Evolutionary conservation across 192 early-diverging fungal species (phyloP).

Genomic region (Jimgerdemannia flammicorona): DNA sequence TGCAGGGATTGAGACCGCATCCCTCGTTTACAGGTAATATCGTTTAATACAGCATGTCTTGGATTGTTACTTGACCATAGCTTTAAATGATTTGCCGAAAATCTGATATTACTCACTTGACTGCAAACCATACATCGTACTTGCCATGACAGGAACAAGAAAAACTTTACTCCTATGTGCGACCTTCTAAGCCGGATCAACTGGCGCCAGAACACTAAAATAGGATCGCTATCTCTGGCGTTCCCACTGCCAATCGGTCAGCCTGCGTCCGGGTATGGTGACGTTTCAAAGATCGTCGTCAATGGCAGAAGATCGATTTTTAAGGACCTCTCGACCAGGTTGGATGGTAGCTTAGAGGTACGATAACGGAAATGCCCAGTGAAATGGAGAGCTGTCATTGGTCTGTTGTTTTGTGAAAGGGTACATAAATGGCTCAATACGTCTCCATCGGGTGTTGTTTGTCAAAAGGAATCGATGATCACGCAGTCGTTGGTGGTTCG

Average conservation of each 20-base stretch:
- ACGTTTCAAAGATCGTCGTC: background rate
- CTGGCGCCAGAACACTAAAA: conserved; percentile 40
- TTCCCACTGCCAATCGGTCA: conserved; percentile 22
- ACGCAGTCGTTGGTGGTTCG: background rate
- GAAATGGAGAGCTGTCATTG: too few species aligned
- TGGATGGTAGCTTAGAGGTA: background rate
- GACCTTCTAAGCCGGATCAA: conserved; percentile 35
- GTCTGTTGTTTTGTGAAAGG: too few species aligned
- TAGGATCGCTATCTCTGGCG: conserved; percentile 27
- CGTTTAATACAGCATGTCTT: background rate
- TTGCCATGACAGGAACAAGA: background rate
- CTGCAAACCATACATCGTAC: too few species aligned
- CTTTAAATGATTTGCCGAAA: too few species aligned
- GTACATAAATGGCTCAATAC: too few species aligned
- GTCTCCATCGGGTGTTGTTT: background rate
- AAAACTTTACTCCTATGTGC: conserved; percentile 18
- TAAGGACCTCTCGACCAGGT: background rate
- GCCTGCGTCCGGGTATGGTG: background rate
- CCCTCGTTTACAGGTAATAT: conserved; percentile 37
- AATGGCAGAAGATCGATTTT: background rate
- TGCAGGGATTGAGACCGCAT: conserved; percentile 44
- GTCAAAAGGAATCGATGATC: background rate
- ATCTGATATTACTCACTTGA: too few species aligned
- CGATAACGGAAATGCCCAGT: background rate
- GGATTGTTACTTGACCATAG: background rate